Conservation (phyloP, 1,139 yeast genomes). For the Candida neerlandica region DNA sequence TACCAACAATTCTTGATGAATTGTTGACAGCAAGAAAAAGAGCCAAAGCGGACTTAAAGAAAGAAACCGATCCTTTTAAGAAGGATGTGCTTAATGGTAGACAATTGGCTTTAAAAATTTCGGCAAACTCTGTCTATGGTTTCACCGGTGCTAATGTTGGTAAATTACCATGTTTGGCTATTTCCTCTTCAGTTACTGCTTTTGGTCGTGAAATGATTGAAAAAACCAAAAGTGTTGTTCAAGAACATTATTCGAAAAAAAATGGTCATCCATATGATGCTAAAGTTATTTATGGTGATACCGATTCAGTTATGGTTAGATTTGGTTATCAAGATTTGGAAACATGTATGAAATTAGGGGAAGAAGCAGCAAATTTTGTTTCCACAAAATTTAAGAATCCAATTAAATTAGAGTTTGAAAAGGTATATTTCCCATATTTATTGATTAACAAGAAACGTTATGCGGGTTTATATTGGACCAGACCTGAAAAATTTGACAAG, state of each 20-base stretch:
- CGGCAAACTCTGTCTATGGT: constrained; percentile 98
- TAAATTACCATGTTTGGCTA: constrained; percentile 92
- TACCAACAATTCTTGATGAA: constrained; percentile 91
- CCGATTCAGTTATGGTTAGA: constrained; percentile 98
- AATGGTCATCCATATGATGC: constrained; percentile 87
- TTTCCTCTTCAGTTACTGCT: constrained; percentile 93
- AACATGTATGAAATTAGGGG: constrained; percentile 88
- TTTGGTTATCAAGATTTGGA: constrained; percentile 85
- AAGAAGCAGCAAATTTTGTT: constrained; percentile 90
- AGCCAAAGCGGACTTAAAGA: constrained; percentile 87
- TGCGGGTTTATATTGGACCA: constrained; percentile 97
- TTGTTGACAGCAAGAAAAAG: constrained; percentile 88
- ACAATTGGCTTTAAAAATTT: constrained; percentile 91
- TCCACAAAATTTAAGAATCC: constrained; percentile 81
- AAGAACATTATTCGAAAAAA: constrained; percentile 69
- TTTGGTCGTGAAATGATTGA: constrained; percentile 98
- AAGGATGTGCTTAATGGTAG: constrained; percentile 95
- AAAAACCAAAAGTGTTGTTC: constrained; percentile 83
- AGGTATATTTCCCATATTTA: constrained; percentile 92
- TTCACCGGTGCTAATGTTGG: constrained; percentile 99
- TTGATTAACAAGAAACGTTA: constrained; percentile 94
- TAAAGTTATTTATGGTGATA: constrained; percentile 94
- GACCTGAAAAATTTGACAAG: constrained; percentile 85
- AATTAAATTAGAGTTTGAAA: constrained; percentile 93
- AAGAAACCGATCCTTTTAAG: constrained; percentile 92